Percentiles rank a stretch among this genome's conserved stretches.
These are phyloP conservation scores for Sporothrix humicola DNA, from an alignment of 2,329 filamentous ascomycete genomes.

Conservation along the genomic window DNA sequence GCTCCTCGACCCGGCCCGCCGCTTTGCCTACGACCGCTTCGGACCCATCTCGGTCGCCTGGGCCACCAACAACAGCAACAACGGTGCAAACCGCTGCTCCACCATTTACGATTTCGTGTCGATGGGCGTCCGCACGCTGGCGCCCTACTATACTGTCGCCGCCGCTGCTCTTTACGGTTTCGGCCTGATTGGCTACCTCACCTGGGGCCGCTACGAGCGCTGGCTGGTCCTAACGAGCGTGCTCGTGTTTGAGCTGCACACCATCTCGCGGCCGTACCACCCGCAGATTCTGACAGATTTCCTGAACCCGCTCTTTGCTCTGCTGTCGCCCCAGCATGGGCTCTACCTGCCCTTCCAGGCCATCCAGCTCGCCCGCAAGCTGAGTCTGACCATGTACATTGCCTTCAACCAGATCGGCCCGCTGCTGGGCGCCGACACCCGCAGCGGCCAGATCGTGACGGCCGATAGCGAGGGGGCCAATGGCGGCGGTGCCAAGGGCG, in stretches of 20 bases:
- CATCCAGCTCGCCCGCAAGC: slow-evolving; percentile 74
- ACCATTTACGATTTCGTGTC: slow-evolving; percentile 76
- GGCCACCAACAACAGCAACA: slow-evolving; percentile 46
- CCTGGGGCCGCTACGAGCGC: slow-evolving; percentile 69
- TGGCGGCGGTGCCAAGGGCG: slow-evolving; percentile 43
- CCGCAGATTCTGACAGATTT: slow-evolving; percentile 49
- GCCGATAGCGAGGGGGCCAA: slow-evolving; percentile 41
- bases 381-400: slow-evolving; percentile 79
- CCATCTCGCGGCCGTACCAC: slow-evolving; percentile 60
- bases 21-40: slow-evolving; percentile 90
- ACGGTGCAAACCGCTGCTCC: slow-evolving; percentile 53
- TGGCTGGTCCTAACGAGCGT: slow-evolving; percentile 63
- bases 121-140: slow-evolving; percentile 62
- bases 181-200: slow-evolving; percentile 69
- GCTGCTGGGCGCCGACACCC: slow-evolving; percentile 56
- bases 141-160: slow-evolving; percentile 66
- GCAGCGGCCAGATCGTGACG: slow-evolving; percentile 40
- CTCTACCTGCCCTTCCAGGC: slow-evolving; percentile 85
- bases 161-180: slow-evolving; percentile 65
- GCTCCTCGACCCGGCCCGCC: slow-evolving; percentile 73
- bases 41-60: slow-evolving; percentile 73
- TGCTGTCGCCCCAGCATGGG: slow-evolving; percentile 52
- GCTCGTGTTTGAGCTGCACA: slow-evolving; percentile 62
- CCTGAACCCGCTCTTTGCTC: slow-evolving; percentile 45
- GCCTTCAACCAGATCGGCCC: slow-evolving; percentile 82